Percentiles rank a stretch among this genome's conserved stretches.
phyloP scores from a whole-genome alignment of 2,329 filamentous ascomycete species.

The Colletotrichum paranaense region DNA sequence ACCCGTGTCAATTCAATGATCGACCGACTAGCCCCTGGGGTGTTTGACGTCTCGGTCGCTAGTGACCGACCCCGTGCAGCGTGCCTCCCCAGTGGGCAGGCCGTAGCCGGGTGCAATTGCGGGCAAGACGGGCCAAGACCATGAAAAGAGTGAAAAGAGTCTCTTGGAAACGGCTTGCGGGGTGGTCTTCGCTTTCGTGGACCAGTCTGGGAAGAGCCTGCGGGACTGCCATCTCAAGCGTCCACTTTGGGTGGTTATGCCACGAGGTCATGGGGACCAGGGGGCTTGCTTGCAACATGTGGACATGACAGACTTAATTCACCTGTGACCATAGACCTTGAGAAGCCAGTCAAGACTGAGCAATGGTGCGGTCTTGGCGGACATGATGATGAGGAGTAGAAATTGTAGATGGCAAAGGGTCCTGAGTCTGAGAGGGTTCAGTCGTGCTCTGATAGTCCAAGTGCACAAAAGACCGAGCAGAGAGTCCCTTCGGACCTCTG shows the following conservation, averaged over 20 bases:
- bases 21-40: slow-evolving; percentile 18
- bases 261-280: slow-evolving; percentile 2
- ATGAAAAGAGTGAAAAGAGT: background rate
- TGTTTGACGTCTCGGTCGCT: slow-evolving; percentile 17
- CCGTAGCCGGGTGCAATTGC: background rate
- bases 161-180: slow-evolving; percentile 3
- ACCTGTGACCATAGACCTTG: background rate
- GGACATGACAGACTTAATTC: background rate
- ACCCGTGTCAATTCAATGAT: slow-evolving; percentile 19
- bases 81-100: background rate
- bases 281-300: slow-evolving; percentile 1
- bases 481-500: background rate
- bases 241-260: slow-evolving; percentile 17
- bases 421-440: no score
- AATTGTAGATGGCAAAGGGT: background rate
- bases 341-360: background rate
- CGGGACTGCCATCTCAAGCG: slow-evolving; percentile 14
- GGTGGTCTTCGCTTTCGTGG: slow-evolving; percentile 13
- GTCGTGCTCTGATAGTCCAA: background rate
- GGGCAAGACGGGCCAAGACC: background rate
- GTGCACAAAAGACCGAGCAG: slow-evolving; percentile 1
- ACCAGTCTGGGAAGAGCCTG: slow-evolving; percentile 17
- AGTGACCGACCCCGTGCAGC: background rate
- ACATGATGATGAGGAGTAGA: background rate
- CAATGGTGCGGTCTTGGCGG: background rate